Evolutionary conservation across 1,284 basidiomycete genomes (phyloP).

Genomic region (Anthracocystis walkeri): DNA sequence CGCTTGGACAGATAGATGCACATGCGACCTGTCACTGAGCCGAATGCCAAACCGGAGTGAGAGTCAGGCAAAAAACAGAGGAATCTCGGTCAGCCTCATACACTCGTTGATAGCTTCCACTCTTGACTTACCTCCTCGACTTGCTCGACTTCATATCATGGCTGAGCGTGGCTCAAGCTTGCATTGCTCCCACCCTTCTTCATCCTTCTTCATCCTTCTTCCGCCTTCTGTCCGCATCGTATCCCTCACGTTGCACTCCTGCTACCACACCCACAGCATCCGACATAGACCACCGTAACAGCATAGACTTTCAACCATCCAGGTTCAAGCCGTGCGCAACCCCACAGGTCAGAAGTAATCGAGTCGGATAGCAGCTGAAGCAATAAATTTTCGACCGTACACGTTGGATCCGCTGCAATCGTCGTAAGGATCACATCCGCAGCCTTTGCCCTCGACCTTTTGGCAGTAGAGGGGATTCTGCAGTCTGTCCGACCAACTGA

Average conservation of each 20-base stretch:
- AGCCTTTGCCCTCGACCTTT: too few species aligned
- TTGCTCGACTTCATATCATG: conserved; percentile 10
- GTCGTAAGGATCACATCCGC: too few species aligned
- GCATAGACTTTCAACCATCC: neutral
- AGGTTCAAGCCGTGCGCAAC: neutral
- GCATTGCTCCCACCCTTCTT: neutral
- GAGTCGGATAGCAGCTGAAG: too few species aligned
- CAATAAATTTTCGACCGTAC: too few species aligned
- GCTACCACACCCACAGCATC: neutral
- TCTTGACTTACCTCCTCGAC: neutral
- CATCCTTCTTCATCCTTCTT: neutral
- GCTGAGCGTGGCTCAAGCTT: neutral
- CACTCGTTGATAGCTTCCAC: neutral
- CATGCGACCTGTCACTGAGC: conserved; percentile 20
- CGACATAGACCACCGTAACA: neutral
- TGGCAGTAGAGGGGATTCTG: too few species aligned
- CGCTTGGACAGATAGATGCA: conserved; percentile 3
- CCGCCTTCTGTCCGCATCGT: neutral
- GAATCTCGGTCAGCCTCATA: too few species aligned
- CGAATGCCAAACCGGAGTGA: neutral
- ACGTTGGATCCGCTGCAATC: too few species aligned
- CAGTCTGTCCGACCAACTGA: too few species aligned
- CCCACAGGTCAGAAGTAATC: too few species aligned
- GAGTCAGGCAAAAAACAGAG: neutral
- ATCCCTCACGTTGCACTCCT: neutral